phyloP scores from a whole-genome alignment of 2,329 filamentous ascomycete species.

The Pestalotiopsis sp. region DNA sequence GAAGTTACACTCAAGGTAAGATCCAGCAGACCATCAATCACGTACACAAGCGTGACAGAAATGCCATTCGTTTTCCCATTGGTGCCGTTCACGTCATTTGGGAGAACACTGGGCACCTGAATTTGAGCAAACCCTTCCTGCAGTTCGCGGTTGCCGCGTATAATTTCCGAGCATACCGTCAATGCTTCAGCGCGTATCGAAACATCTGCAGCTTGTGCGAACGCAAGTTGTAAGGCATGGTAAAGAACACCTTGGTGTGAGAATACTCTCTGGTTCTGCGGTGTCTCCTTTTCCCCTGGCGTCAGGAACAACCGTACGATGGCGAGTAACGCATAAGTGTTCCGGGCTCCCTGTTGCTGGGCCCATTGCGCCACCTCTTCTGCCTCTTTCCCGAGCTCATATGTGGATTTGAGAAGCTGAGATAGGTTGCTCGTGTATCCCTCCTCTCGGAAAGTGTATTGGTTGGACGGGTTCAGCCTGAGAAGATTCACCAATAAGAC shows the following conservation, averaged over 20 bases:
- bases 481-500: slow-evolving; percentile 89
- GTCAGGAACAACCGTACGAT: slow-evolving; percentile 86
- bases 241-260: slow-evolving; percentile 81
- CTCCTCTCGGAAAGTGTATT: slow-evolving; percentile 90
- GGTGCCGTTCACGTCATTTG: slow-evolving; percentile 36
- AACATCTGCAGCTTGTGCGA: slow-evolving; percentile 71
- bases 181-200: slow-evolving; percentile 87
- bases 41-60: slow-evolving; percentile 67
- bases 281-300: slow-evolving; percentile 76
- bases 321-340: slow-evolving; percentile 86
- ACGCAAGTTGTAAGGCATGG: slow-evolving; percentile 80
- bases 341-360: slow-evolving; percentile 80
- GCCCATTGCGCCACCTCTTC: slow-evolving; percentile 74
- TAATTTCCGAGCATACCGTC: slow-evolving; percentile 83
- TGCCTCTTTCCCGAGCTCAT: slow-evolving; percentile 54
- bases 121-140: slow-evolving; percentile 91
- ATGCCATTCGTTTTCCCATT: slow-evolving; percentile 46
- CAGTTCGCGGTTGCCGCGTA: slow-evolving; percentile 75
- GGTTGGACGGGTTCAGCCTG: slow-evolving; percentile 85
- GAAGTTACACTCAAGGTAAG: slow-evolving; percentile 72
- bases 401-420: slow-evolving; percentile 65
- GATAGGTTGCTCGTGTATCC: slow-evolving; percentile 77
- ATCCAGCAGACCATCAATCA: slow-evolving; percentile 91
- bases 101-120: slow-evolving; percentile 66
- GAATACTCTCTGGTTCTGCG: slow-evolving; percentile 83